Conservation (phyloP, 805 yeast genomes). For the Nakazawaea populi region DNA sequence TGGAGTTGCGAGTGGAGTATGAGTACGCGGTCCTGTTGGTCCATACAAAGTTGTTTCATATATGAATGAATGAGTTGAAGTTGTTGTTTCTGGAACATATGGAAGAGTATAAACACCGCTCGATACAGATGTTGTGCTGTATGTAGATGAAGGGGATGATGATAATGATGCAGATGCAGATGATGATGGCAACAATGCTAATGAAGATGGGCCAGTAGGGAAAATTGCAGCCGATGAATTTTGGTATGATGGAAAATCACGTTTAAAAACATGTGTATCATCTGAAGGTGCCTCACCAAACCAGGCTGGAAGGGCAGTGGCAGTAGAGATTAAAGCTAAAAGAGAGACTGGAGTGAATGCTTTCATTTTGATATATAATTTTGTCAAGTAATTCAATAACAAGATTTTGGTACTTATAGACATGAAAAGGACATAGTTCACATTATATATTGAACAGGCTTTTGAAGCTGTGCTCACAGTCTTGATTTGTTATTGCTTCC, state of each 20-base stretch:
- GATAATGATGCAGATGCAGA: not conserved
- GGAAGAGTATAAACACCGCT: conserved; percentile 7
- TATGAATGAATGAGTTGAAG: conserved; percentile 5
- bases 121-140: not conserved
- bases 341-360: not conserved
- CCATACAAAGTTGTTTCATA: conserved; percentile 9
- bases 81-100: not conserved
- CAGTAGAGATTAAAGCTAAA: not conserved
- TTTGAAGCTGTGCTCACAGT: too few relatives aligned
- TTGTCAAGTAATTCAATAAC: too few relatives aligned
- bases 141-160: not conserved
- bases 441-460: too few relatives aligned
- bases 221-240: not conserved
- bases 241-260: not conserved
- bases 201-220: not conserved
- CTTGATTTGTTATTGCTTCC: too few relatives aligned
- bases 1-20: conserved; percentile 3
- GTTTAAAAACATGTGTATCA: not conserved
- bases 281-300: not conserved
- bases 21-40: conserved; percentile 9
- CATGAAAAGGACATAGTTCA: too few relatives aligned
- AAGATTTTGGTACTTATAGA: too few relatives aligned
- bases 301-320: conserved; percentile 7
- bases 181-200: not conserved
- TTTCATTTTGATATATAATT: not conserved